Conservation (phyloP, 1,284 basidiomycete species). For the Rhodotorula sp. region DNA sequence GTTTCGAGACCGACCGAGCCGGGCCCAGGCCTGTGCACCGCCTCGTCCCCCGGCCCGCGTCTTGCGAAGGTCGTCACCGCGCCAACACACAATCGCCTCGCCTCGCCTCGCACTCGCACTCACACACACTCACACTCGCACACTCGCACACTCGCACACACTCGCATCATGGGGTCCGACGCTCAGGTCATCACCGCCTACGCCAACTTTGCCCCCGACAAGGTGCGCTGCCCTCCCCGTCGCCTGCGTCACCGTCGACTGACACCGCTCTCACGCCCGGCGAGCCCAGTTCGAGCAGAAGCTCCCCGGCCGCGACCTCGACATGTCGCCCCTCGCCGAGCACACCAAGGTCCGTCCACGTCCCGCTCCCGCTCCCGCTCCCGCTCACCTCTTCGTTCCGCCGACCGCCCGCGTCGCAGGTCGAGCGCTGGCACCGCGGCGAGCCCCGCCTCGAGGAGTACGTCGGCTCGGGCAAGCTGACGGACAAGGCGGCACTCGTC, state of each 20-base stretch:
- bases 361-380: not conserved
- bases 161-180: constrained; percentile 9
- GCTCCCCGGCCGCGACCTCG: constrained; percentile 55
- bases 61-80: not conserved
- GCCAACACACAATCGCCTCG: too few relatives aligned
- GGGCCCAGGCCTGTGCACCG: too few relatives aligned
- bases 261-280: too few relatives aligned
- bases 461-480: constrained; percentile 55
- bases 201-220: constrained; percentile 28
- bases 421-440: constrained; percentile 62
- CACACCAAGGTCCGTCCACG: constrained; percentile 11
- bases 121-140: not conserved
- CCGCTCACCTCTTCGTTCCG: constrained; percentile 42
- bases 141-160: not conserved
- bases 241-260: not conserved
- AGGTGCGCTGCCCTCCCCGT: not conserved
- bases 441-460: constrained; percentile 57
- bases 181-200: constrained; percentile 36
- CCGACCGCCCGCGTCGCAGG: constrained; percentile 53
- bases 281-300: constrained; percentile 51
- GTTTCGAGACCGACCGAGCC: too few relatives aligned
- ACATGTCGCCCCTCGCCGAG: constrained; percentile 17
- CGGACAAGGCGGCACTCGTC: constrained; percentile 60
- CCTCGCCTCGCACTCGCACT: too few relatives aligned
- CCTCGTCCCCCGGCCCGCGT: too few relatives aligned